Conservation (phyloP, 768 basidiomycete species). For the Mycena vulgaris region DNA sequence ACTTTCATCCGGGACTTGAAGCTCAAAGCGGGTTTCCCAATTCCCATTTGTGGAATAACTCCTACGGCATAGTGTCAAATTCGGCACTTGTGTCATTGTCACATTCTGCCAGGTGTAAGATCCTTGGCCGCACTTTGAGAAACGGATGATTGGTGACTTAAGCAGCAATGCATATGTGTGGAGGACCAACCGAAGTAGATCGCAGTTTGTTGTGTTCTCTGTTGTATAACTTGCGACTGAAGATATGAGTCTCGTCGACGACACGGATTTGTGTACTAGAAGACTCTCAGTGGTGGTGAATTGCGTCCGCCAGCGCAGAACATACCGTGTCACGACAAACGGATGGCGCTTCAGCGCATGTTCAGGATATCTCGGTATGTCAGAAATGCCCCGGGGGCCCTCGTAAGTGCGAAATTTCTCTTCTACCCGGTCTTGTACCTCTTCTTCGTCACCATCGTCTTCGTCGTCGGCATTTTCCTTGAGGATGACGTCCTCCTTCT, state of each 20-base stretch:
- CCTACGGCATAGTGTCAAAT: slow-evolving; percentile 47
- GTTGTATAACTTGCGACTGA: slow-evolving; percentile 49
- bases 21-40: slow-evolving; percentile 49
- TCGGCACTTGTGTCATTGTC: no score
- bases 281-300: no score
- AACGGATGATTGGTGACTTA: no score
- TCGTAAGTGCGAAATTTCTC: not conserved
- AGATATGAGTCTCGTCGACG: slow-evolving; percentile 49
- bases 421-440: not conserved
- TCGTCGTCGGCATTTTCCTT: no score
- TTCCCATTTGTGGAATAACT: slow-evolving; percentile 45
- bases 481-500: not conserved
- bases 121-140: slow-evolving; percentile 41
- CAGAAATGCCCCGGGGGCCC: not conserved
- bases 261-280: slow-evolving; percentile 53
- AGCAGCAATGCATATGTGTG: no score
- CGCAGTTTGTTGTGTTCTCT: slow-evolving; percentile 44
- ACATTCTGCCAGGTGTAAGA: no score
- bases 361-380: slow-evolving; percentile 25
- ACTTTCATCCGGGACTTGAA: slow-evolving; percentile 33
- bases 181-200: slow-evolving; percentile 40
- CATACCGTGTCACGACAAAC: slow-evolving; percentile 54
- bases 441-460: slow-evolving; percentile 4
- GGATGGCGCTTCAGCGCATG: slow-evolving; percentile 49
- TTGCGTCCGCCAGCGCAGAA: not conserved